Evolutionary conservation across 2,329 filamentous ascomycete species (phyloP).

Genomic region (Alternaria sp.): DNA sequence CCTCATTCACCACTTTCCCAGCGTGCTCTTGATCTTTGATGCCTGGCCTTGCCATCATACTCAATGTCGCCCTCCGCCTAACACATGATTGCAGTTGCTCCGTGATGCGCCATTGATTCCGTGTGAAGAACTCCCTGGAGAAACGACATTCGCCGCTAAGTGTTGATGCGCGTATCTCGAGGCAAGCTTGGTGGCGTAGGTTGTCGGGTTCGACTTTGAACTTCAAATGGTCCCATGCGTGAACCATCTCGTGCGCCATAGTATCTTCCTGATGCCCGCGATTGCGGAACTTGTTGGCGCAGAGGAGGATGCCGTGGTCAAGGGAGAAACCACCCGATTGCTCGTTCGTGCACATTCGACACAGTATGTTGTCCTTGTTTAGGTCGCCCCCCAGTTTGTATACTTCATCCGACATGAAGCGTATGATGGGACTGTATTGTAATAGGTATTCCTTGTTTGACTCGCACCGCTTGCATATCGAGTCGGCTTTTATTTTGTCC

Average conservation of each 20-base stretch:
- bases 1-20: conserved; percentile 87
- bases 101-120: conserved; percentile 86
- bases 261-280: conserved; percentile 89
- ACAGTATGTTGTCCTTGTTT: conserved; percentile 78
- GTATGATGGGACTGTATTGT: conserved; percentile 81
- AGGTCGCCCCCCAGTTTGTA: conserved; percentile 79
- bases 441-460: conserved; percentile 84
- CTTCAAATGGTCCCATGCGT: conserved; percentile 90
- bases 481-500: conserved; percentile 76
- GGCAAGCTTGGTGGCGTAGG: conserved; percentile 89
- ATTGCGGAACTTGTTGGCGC: conserved; percentile 87
- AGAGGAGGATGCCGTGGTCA: conserved; percentile 86
- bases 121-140: conserved; percentile 81
- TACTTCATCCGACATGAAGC: conserved; percentile 86
- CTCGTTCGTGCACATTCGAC: conserved; percentile 76
- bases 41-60: conserved; percentile 77
- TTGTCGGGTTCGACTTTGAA: conserved; percentile 89
- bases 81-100: conserved; percentile 96
- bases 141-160: conserved; percentile 94
- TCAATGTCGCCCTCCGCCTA: conserved; percentile 78
- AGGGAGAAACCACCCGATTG: conserved; percentile 86
- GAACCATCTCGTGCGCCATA: conserved; percentile 95
- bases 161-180: conserved; percentile 94
- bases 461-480: conserved; percentile 84
- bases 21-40: conserved; percentile 90